Base-by-base conservation (phyloP, 441 rosid species). In the Dalechampia spathulata region DNA sequence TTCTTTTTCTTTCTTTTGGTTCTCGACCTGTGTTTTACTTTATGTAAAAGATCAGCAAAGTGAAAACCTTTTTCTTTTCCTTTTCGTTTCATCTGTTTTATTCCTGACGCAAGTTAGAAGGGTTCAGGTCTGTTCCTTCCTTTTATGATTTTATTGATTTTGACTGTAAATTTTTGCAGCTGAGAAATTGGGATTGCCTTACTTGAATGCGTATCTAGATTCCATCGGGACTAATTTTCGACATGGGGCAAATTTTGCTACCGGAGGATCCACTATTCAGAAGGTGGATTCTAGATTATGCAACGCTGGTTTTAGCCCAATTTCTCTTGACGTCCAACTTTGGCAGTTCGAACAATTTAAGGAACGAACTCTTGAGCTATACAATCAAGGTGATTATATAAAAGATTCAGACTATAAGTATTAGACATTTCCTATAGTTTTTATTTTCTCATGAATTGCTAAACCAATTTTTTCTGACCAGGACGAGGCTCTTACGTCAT, bases 311-410 rank as follows among this genome's bases (percentile, higher is more conserved):
- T 89, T 60, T 62, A 82, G 92, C 42, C 95, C 77, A 0, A 74
- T 90, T 49, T 69, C 80, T 78, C 90, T 90, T 21, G 80, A 74
- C 28, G 70, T 81, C 53, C 98, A 90, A 68, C 72, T 85, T 42
- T 60, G 72, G 15, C 94, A 87, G 48, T 87, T 90, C 55, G 20
- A 71, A 58, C 86, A 72, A 39, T 87, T 85, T 72, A 90, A 85
- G 48, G 65, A 47, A 14, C 46, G 74, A 16, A 55, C 57, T 14
- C 22, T 19, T 3, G 72, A 65, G 69, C 49, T 73, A 28, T 47
- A 66, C 49, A 41, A 38, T 20, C 21, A 63, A 51, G 68, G 77
- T 65, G 40, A 39, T 25, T 38, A 52, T 36, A n/a, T n/a, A n/a
- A n/a, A n/a, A n/a, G n/a, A n/a, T n/a, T n/a, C n/a, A n/a, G n/a